A percentile compares a stretch with the other conserved stretches of the same genome.
Evolutionary conservation across 495 filamentous ascomycete genomes (phyloP).

Genomic region (Penicillium parvum): DNA sequence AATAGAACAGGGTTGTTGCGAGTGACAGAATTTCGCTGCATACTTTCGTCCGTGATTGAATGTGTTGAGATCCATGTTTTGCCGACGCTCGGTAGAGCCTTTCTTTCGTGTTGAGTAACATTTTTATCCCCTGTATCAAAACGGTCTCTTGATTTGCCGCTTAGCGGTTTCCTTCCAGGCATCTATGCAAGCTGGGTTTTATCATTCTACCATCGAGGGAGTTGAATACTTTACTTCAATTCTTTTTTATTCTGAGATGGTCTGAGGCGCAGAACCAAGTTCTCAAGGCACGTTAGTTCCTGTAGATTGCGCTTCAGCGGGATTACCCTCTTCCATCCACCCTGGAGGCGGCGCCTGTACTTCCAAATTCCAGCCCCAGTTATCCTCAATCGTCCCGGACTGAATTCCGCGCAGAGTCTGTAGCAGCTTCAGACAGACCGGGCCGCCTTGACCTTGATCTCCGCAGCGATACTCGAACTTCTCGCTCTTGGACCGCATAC

Average conservation of each 20-base stretch:
- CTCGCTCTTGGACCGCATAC: conserved; percentile 60
- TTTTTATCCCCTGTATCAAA: no score
- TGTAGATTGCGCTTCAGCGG: conserved; percentile 17
- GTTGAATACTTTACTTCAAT: not conserved
- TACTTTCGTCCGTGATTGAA: no score
- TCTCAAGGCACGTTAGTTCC: conserved; percentile 29
- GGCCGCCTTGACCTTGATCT: conserved; percentile 65
- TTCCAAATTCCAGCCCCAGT: conserved; percentile 62
- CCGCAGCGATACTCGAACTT: conserved; percentile 63
- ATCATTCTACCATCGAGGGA: no score
- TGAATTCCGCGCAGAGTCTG: conserved; percentile 82
- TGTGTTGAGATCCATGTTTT: no score
- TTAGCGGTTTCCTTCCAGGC: no score
- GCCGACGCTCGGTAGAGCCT: no score
- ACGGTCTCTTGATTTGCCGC: no score
- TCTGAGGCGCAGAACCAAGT: not conserved
- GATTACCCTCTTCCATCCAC: conserved; percentile 24
- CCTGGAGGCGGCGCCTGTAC: conserved; percentile 32
- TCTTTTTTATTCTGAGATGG: no score
- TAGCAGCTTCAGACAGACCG: conserved; percentile 63
- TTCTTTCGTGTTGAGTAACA: no score
- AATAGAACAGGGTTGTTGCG: no score
- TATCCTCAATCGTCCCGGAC: conserved; percentile 68
- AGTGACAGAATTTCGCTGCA: no score
- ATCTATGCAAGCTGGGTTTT: no score